Evolutionary conservation across 768 basidiomycete species (phyloP).

Genomic region (Clitopilus hobsonii): DNA sequence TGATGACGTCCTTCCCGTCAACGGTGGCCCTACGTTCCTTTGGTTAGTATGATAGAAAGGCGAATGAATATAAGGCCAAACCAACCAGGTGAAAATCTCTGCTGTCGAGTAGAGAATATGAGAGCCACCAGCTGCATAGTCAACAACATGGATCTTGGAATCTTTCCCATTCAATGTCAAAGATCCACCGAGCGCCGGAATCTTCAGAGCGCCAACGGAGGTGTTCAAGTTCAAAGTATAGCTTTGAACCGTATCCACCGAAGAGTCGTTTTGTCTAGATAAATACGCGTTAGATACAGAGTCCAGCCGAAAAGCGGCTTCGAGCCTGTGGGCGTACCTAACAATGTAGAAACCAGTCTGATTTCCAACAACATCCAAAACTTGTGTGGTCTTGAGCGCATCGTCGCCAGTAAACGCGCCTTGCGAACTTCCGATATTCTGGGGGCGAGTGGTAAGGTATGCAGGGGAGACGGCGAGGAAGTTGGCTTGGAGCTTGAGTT

Average conservation of each 20-base stretch:
- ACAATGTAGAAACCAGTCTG: constrained; percentile 44
- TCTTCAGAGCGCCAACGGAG: constrained; percentile 34
- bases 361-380: constrained; percentile 42
- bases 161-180: constrained; percentile 46
- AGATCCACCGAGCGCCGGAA: constrained; percentile 39
- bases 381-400: constrained; percentile 46
- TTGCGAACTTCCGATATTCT: constrained; percentile 33
- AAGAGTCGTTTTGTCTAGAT: constrained; percentile 34
- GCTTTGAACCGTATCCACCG: constrained; percentile 29
- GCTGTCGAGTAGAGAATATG: constrained; percentile 42
- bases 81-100: constrained; percentile 45
- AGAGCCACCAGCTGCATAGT: constrained; percentile 40
- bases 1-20: constrained; percentile 40
- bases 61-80: not conserved
- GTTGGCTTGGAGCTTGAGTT: constrained; percentile 46
- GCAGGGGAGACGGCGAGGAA: constrained; percentile 48
- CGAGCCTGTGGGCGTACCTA: constrained; percentile 18
- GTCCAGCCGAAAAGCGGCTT: not conserved
- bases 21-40: constrained; percentile 36
- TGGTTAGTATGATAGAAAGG: not conserved
- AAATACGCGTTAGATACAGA: not conserved
- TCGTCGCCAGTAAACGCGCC: constrained; percentile 43
- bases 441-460: constrained; percentile 41
- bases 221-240: constrained; percentile 42
- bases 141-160: constrained; percentile 47